Evolutionary conservation across 1,284 basidiomycete species (phyloP).

Genomic region (Sanghuangporus weigelae): DNA sequence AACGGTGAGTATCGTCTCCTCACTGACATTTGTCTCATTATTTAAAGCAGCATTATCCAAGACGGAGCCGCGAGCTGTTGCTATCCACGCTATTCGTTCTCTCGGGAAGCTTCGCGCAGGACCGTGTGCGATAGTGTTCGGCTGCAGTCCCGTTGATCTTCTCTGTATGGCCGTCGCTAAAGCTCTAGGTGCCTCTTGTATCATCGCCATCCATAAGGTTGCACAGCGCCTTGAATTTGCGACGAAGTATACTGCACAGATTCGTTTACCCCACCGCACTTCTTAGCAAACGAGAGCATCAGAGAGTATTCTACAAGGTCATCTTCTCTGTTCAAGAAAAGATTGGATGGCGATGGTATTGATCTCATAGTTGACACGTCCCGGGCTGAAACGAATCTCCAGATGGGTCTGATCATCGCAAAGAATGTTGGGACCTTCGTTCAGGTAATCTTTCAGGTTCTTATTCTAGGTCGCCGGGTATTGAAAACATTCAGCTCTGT

Average conservation of each 20-base stretch:
- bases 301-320: constrained; percentile 69
- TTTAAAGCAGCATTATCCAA: constrained; percentile 26
- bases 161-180: constrained; percentile 91
- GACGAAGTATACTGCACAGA: constrained; percentile 82
- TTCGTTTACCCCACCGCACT: constrained; percentile 61
- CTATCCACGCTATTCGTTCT: constrained; percentile 80
- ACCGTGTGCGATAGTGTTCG: constrained; percentile 76
- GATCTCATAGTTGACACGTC: constrained; percentile 81
- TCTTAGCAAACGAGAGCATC: constrained; percentile 59
- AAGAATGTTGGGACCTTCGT: constrained; percentile 71
- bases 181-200: constrained; percentile 76
- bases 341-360: constrained; percentile 56
- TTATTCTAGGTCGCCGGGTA: constrained; percentile 33
- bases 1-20: constrained; percentile 42
- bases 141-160: constrained; percentile 90
- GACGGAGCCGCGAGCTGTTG: constrained; percentile 95
- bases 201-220: constrained; percentile 86
- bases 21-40: not conserved
- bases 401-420: constrained; percentile 70
- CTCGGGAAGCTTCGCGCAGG: constrained; percentile 70
- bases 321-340: constrained; percentile 51
- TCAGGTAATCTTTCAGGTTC: constrained; percentile 37
- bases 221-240: constrained; percentile 83
- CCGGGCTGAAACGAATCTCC: constrained; percentile 85
- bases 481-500: constrained; percentile 29